Base-by-base conservation (phyloP, 768 basidiomycete genomes). In the Podaxis sp. region DNA sequence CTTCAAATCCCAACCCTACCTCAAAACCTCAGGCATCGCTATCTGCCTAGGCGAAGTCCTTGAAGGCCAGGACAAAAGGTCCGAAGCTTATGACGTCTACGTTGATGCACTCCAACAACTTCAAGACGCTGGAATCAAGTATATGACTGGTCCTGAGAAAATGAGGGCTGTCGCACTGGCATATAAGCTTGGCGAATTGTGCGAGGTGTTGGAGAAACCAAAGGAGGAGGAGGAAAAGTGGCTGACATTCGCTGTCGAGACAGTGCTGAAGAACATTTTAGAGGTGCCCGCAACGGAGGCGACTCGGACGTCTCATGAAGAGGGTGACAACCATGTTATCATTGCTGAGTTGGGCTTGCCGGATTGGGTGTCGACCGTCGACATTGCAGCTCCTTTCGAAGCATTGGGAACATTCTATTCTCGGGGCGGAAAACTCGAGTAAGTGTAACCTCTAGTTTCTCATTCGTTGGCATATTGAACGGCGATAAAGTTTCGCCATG, bases 1-100 rank as follows among this genome's bases (percentile, higher is more conserved):
- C 16, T 75, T 80, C 61, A 71, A 70, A 10, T 60, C 77, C 2
- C 74, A 82, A 18, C 84, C 88, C 0, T 79, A 86, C 58, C 78
- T 90, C 59, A 91, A 90, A 69, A 73, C 82, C 0, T 83, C 87
- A 0, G 89, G 89, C 2, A 82, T 91, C 11, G 88, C 82, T 1
- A 79, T 87, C 27, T 73, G 79, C 2, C 75, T 90, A 50, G 85
- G 82, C 1, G 83, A 82, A 53, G 78, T 87, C 2, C 71, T 84
- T 7, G 85, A 87, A 66, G 68, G 68, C 16, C 70, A 72, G 0
- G 69, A 77, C 14, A 72, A 74, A 47, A 69, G 52, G 4, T 69
- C 75, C 21, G 57, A 66, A 28, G 80, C 81, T 0, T 81, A 77
- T 63, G 64, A 71, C 3, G 61, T 76, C 6, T 80, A 79, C 63